Evolutionary conservation across 2,329 filamentous ascomycete genomes (phyloP).

Genomic region (Pseudogymnoascus sp.): DNA sequence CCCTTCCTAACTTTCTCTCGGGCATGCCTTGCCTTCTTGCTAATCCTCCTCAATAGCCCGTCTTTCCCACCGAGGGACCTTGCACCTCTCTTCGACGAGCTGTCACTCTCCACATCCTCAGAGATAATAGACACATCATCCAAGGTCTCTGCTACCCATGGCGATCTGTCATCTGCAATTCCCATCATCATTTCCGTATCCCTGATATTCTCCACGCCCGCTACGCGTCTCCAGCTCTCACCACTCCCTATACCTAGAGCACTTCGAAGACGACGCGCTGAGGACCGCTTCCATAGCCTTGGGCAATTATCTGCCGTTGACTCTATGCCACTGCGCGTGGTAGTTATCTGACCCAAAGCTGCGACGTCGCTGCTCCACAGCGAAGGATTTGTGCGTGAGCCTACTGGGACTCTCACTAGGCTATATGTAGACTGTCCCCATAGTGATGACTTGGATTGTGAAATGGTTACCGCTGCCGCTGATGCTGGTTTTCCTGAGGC

Average conservation of each 20-base stretch:
- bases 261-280: not conserved
- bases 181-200: not conserved
- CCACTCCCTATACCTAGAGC: not conserved
- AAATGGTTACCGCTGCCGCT: not conserved
- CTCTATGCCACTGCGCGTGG: not conserved
- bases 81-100: not conserved
- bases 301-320: not conserved
- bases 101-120: not conserved
- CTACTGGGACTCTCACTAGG: not conserved
- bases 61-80: not conserved
- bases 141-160: not conserved
- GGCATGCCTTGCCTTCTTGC: not conserved
- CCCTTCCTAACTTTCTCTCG: not conserved
- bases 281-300: not conserved
- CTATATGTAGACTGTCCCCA: not conserved
- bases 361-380: not conserved
- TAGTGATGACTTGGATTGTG: not conserved
- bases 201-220: not conserved
- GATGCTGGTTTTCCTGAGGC: not conserved
- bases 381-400: not conserved
- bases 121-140: not conserved
- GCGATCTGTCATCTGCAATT: not conserved
- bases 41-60: not conserved
- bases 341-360: not conserved
- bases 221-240: not conserved